These are phyloP conservation scores for Saxophila tyrrhenica DNA, from an alignment of 495 filamentous ascomycete genomes.

Conservation along the genomic window DNA sequence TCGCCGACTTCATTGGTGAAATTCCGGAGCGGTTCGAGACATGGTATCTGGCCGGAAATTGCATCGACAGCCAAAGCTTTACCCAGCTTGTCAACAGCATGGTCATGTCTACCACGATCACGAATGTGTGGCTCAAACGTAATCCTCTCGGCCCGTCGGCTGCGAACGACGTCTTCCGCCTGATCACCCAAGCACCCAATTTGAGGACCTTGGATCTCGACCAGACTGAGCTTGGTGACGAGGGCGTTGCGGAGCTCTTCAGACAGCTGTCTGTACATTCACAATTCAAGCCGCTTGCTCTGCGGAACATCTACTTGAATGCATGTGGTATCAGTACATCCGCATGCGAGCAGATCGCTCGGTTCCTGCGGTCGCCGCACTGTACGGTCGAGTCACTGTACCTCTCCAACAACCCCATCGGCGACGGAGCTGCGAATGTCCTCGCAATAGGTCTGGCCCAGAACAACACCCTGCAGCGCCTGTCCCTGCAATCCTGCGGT, in stretches of 20 bases:
- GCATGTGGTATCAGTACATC: conserved; percentile 26
- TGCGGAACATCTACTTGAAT: conserved; percentile 33
- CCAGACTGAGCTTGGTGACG: conserved; percentile 33
- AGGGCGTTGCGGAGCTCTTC: conserved; percentile 28
- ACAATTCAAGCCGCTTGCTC: conserved; percentile 11
- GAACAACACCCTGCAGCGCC: conserved; percentile 22
- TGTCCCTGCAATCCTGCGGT: conserved; percentile 26
- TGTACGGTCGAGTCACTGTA: conserved; percentile 29
- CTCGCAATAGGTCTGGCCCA: conserved; percentile 23
- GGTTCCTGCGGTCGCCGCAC: conserved; percentile 23
- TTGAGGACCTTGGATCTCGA: conserved; percentile 34
- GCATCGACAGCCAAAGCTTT: conserved; percentile 27
- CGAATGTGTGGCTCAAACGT: conserved; percentile 38
- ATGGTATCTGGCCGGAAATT: conserved; percentile 36
- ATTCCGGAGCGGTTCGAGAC: conserved; percentile 33
- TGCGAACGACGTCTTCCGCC: conserved; percentile 19
- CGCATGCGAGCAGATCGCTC: conserved; percentile 22
- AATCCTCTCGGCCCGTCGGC: conserved; percentile 31
- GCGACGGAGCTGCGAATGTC: conserved; percentile 15
- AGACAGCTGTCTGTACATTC: conserved; percentile 14
- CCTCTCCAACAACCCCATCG: conserved; percentile 28
- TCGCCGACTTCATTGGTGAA: conserved; percentile 27
- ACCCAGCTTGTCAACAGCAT: conserved; percentile 25
- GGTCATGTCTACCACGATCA: conserved; percentile 25
- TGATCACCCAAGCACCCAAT: conserved; percentile 26